Base-by-base conservation (phyloP, 768 basidiomycete species). In the Kwoniella bestiolae region DNA sequence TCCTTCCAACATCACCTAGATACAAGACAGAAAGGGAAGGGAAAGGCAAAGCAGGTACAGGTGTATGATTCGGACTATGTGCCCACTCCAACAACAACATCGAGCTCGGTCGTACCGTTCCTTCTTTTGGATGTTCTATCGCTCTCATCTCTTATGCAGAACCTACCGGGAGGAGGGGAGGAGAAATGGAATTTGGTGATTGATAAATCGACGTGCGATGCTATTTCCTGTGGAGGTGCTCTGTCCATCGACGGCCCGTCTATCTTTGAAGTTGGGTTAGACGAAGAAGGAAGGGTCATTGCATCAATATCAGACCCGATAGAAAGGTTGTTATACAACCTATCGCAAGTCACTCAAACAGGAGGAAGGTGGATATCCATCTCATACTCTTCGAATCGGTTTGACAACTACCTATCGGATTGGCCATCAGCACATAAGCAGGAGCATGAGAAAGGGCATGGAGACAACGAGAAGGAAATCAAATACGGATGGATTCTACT, bases 151-250 rank as follows among this genome's bases (percentile, higher is more conserved):
- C 32, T 51, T 3, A 12, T 34, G 52, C 12, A 26, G 3, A 25
- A 34, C 3, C 32, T 52, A 31, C 59, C 65, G 12, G 25, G 25
- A 14, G 65, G 57, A 55, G 65, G 67, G 4, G 70, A 63, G 32
- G 16, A 31, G 8, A 31, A 35, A 55, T 55, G 52, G 52, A 69
- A 77, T 50, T 45, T 75, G 25, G 11, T 74, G 4, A 18, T 75
- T 11, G 76, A 77, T 47, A 77, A 77, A 56, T 75, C 73, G 2
- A 75, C 76, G n/a, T 69, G 73, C 16, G 76, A 77, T 50, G 76
- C 76, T 29, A 77, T 77, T 14, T 74, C 76, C 18, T 77, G 76
- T 56, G 60, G 46, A 35, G 23, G 21, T 3, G 3, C 46, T n/a
- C 11, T 47, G 23, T 21, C 46, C n/a, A 21, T 29, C 4, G 14